These are phyloP conservation scores for Flaveria floridana DNA, from an alignment of 140 eudicot genomes.

Conservation along the genomic window DNA sequence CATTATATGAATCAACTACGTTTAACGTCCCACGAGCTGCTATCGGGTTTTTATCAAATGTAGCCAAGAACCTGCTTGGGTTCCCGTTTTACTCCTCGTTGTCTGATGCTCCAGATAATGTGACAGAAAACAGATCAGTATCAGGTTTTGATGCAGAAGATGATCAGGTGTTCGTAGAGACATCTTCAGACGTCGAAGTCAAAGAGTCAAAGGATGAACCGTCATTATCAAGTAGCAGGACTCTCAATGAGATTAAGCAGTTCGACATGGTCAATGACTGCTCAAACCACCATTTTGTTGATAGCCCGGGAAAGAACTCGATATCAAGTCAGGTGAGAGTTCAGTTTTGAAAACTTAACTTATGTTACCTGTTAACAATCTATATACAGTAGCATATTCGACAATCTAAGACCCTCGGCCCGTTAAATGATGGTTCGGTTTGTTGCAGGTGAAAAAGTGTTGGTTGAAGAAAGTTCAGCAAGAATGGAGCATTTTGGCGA, in stretches of 20 bases:
- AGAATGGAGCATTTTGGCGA: conserved; percentile 83
- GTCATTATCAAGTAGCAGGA: conserved; percentile 16
- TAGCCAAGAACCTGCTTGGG: conserved; percentile 50
- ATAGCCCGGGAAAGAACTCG: conserved; percentile 49
- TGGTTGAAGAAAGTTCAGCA: conserved; percentile 87
- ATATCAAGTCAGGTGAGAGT: conserved; percentile 54
- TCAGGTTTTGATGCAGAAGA: conserved; percentile 34
- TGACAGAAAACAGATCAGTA: conserved; percentile 25
- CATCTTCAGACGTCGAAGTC: conserved; percentile 27
- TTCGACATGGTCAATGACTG: conserved; percentile 76
- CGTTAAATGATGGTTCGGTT: not conserved
- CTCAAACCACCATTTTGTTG: conserved; percentile 73
- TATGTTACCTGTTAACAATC: not conserved
- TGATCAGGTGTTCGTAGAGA: conserved; percentile 31
- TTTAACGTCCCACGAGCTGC: conserved; percentile 55
- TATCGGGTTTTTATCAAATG: conserved; percentile 53
- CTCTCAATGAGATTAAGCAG: conserved; percentile 37
- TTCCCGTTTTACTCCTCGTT: conserved; percentile 46
- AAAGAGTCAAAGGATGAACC: conserved; percentile 24
- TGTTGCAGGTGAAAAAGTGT: conserved; percentile 51
- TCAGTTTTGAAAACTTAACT: not conserved
- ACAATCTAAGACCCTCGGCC: not conserved
- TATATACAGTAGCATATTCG: not conserved
- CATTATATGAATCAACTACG: conserved; percentile 31
- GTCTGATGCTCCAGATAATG: conserved; percentile 25